phyloP scores from a whole-genome alignment of 2,329 filamentous ascomycete species.

The Ambrosiella beaveri region DNA sequence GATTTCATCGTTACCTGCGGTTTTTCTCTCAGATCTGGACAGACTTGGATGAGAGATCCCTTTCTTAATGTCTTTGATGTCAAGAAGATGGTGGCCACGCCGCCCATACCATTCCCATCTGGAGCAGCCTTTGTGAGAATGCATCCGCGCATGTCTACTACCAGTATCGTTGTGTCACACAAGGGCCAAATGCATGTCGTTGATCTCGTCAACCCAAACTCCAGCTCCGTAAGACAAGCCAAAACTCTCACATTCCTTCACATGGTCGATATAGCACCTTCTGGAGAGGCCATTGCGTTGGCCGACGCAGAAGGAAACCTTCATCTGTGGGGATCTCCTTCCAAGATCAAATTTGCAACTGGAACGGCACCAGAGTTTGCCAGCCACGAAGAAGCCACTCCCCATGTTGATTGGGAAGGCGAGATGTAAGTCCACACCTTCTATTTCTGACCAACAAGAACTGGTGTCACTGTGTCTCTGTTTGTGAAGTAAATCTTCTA shows the following conservation, averaged over 20 bases:
- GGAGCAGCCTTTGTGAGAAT: constrained; percentile 90
- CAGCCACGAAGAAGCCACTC: constrained; percentile 41
- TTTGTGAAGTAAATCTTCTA: too few relatives aligned
- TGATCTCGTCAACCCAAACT: constrained; percentile 84
- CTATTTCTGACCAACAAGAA: too few relatives aligned
- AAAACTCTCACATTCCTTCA: constrained; percentile 59
- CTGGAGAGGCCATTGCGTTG: constrained; percentile 69
- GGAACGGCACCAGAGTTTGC: constrained; percentile 64
- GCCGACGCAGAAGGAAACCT: constrained; percentile 63
- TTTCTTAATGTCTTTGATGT: constrained; percentile 93
- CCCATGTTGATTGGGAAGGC: constrained; percentile 48
- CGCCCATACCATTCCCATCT: constrained; percentile 80
- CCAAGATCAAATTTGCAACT: constrained; percentile 75
- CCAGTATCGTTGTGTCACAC: constrained; percentile 82
- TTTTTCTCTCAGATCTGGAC: constrained; percentile 61
- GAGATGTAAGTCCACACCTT: constrained; percentile 39
- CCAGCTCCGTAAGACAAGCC: constrained; percentile 68
- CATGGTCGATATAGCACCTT: constrained; percentile 72
- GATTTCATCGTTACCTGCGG: constrained; percentile 94
- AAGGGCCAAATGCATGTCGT: constrained; percentile 89
- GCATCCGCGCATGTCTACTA: constrained; percentile 90
- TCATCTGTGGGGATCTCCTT: constrained; percentile 74
- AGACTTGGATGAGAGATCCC: constrained; percentile 68
- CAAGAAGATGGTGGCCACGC: constrained; percentile 72
- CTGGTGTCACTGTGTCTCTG: too few relatives aligned